These are phyloP conservation scores for Nissolia schottii DNA, from an alignment of 306 rosid species.

Conservation along the genomic window DNA sequence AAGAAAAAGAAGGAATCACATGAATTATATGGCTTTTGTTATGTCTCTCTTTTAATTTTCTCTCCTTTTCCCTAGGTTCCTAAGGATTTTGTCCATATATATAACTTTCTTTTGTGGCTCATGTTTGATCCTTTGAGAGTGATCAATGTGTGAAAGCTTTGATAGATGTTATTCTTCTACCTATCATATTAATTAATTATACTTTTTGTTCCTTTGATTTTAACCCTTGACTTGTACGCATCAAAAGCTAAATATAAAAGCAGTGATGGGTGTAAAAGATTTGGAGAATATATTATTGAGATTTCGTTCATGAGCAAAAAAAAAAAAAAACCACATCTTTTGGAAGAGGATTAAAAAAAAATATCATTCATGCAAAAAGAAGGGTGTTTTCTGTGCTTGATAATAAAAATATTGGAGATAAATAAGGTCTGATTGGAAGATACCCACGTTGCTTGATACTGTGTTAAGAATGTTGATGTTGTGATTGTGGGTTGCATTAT, in stretches of 20 bases:
- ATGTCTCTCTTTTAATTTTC: background rate
- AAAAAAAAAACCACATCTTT: constrained; percentile 31
- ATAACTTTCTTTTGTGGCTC: constrained; percentile 1
- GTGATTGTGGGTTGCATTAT: constrained; percentile 47
- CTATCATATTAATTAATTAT: too few species aligned
- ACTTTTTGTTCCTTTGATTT: constrained; percentile 30
- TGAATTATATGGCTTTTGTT: constrained; percentile 38
- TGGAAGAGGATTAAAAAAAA: too few species aligned
- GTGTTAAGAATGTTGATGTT: constrained; percentile 32
- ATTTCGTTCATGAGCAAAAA: constrained; percentile 29
- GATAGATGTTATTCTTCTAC: constrained; percentile 21
- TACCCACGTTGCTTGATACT: constrained; percentile 27
- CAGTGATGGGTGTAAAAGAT: constrained; percentile 29
- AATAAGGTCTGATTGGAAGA: constrained; percentile 13
- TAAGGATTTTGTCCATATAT: constrained; percentile 21
- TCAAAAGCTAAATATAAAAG: constrained; percentile 34
- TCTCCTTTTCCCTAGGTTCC: constrained; percentile 30
- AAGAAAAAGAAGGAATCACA: constrained; percentile 51
- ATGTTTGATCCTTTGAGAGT: constrained; percentile 11
- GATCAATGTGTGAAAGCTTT: constrained; percentile 43
- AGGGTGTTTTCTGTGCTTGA: background rate
- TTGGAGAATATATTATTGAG: constrained; percentile 40
- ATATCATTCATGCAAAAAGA: constrained; percentile 33
- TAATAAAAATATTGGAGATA: constrained; percentile 15
- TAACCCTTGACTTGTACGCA: constrained; percentile 25